Percentiles rank a stretch among this genome's conserved stretches.
Evolutionary conservation across 495 filamentous ascomycete genomes (phyloP).

Genomic region (Clohesyomyces aquaticus): DNA sequence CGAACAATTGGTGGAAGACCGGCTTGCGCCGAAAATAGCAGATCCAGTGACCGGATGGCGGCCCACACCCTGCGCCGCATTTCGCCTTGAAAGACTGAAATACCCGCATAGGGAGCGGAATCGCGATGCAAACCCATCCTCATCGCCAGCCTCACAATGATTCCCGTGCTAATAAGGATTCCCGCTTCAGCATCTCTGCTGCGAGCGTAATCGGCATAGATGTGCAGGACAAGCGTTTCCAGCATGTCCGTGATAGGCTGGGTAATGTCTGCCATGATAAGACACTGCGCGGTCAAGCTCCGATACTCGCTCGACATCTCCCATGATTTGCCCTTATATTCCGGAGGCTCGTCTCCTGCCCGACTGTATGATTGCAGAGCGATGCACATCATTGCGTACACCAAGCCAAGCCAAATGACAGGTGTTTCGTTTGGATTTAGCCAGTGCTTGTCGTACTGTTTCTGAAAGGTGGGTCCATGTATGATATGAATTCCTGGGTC

Average conservation of each 20-base stretch:
- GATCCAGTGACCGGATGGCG: slow-evolving; percentile 77
- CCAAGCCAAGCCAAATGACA: slow-evolving; percentile 85
- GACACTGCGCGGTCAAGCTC: slow-evolving; percentile 79
- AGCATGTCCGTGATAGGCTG: slow-evolving; percentile 83
- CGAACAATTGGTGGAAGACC: slow-evolving; percentile 90
- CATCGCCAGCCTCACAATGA: slow-evolving; percentile 84
- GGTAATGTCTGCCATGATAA: slow-evolving; percentile 86
- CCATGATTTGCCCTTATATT: slow-evolving; percentile 59
- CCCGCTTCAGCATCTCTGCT: slow-evolving; percentile 79
- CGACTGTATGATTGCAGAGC: slow-evolving; percentile 89
- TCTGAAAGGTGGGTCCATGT: slow-evolving; percentile 83
- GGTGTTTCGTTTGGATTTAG: slow-evolving; percentile 76
- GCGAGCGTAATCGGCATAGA: slow-evolving; percentile 78
- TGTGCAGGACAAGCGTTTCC: slow-evolving; percentile 85
- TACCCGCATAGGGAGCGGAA: slow-evolving; percentile 76
- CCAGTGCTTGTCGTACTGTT: slow-evolving; percentile 87
- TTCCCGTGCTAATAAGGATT: slow-evolving; percentile 78
- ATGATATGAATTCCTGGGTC: slow-evolving; percentile 80
- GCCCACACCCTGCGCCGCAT: slow-evolving; percentile 90
- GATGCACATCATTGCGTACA: slow-evolving; percentile 85
- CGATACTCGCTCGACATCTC: slow-evolving; percentile 80
- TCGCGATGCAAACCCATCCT: slow-evolving; percentile 97
- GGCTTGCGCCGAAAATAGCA: slow-evolving; percentile 88
- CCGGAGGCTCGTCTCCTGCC: slow-evolving; percentile 88
- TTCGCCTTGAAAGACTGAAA: slow-evolving; percentile 87